Percentiles rank a stretch among this genome's conserved stretches.
phyloP scores from a whole-genome alignment of 1,284 basidiomycete genomes.

The Wolfiporia cocos region DNA sequence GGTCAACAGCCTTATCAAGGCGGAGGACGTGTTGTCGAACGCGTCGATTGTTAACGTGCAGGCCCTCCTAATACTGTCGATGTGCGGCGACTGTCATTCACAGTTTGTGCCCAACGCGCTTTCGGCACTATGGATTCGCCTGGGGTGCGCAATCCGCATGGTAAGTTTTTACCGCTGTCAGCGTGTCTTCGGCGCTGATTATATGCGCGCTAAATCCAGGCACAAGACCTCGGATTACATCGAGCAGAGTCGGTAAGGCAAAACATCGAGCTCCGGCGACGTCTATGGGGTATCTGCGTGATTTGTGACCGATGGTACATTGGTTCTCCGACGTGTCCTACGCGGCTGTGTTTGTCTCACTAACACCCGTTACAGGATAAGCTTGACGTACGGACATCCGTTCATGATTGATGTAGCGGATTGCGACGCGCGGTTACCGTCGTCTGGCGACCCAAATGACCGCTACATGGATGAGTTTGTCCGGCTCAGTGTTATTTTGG shows the following conservation, averaged over 20 bases:
- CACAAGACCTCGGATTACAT: constrained; percentile 90
- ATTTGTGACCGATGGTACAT: constrained; percentile 86
- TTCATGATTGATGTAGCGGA: constrained; percentile 91
- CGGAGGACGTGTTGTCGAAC: constrained; percentile 86
- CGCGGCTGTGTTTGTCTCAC: neutral
- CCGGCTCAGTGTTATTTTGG: constrained; percentile 81
- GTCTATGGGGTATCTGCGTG: constrained; percentile 88
- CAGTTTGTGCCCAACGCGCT: constrained; percentile 72
- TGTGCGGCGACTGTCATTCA: constrained; percentile 77
- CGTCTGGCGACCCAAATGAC: constrained; percentile 64
- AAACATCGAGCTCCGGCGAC: constrained; percentile 74
- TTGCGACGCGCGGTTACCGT: constrained; percentile 87
- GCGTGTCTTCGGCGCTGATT: constrained; percentile 1
- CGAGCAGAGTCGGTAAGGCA: constrained; percentile 78
- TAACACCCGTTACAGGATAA: constrained; percentile 43
- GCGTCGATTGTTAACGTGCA: constrained; percentile 87
- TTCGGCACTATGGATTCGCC: constrained; percentile 71
- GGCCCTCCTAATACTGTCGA: constrained; percentile 77
- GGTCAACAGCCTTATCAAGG: constrained; percentile 83
- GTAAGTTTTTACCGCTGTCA: constrained; percentile 34
- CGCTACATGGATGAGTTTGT: constrained; percentile 84
- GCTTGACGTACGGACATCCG: constrained; percentile 78
- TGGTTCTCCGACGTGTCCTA: constrained; percentile 3
- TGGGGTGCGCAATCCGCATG: constrained; percentile 83
- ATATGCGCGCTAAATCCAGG: constrained; percentile 39